Base-by-base conservation (phyloP, 352 stramenopile genomes). In the Halophytophthora polymorphica region DNA sequence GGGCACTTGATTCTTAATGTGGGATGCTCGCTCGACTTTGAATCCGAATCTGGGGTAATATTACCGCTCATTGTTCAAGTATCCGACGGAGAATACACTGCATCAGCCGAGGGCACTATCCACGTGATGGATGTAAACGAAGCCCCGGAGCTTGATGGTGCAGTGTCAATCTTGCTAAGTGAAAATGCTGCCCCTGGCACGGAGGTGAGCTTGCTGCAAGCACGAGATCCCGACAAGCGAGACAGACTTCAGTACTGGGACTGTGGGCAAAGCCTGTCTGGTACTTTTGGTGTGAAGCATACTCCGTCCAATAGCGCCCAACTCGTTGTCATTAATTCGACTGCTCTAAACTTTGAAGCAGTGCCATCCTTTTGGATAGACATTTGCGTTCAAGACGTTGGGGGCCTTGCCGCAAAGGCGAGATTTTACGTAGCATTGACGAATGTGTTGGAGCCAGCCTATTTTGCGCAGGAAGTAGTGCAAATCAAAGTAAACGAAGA, bases 361-460 rank as follows among this genome's bases (percentile, higher is more conserved):
- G 57, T 42, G 11, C 40, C 67, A 4, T 46, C 38, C 2, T 48
- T 83, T 19, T 80, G 66, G 65, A 45, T 86, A 2, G 75, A 84
- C 42, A 40, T 71, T 2, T 86, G 75, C 54, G 75, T 74, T 15
- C 36, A 70, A 50, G 75, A 86, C 35, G 52, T 55, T n/a, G 53
- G 25, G 1, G 66, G 60, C 2, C 48, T 80, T 2, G 63, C 46
- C 0, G 33, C 55, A 22, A 56, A 45, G 21, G 37, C 52, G 0
- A 58, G 73, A 33, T 49, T 81, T 11, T 42, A 13, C 2, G 31
- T 83, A 1, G 50, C 47, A 18, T 52, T 86, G 17, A 10, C 57
- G 1, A 83, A 86, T 35, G 72, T 86, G n/a, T 75, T 69, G 18
- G 75, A 86, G 37, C 62, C 72, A 0, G 64, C 72, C 12, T 72